These are phyloP conservation scores for Apiosordaria backusii DNA, from an alignment of 495 filamentous ascomycete genomes.

Conservation along the genomic window DNA sequence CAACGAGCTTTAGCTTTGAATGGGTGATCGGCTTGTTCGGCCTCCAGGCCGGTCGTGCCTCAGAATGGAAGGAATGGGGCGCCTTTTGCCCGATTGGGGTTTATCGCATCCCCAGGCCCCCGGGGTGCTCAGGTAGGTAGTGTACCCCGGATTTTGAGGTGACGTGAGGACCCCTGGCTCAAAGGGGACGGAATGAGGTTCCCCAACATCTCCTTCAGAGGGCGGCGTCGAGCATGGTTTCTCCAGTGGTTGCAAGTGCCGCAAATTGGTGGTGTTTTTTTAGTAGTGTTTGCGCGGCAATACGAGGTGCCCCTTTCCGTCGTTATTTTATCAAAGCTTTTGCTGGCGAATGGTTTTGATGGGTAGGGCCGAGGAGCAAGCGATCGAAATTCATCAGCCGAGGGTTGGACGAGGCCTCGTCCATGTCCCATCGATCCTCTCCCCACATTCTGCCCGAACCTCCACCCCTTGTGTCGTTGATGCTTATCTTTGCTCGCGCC, in stretches of 20 bases:
- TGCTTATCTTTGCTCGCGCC: conserved; percentile 31
- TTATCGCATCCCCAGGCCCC: neutral
- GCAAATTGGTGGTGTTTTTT: conserved; percentile 4
- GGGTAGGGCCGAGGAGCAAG: neutral
- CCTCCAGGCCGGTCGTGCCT: neutral
- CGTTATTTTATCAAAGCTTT: neutral
- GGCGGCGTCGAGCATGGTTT: neutral
- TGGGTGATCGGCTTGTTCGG: neutral
- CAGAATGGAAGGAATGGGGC: conserved; percentile 1
- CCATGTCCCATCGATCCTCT: neutral
- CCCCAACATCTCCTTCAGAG: conserved; percentile 3
- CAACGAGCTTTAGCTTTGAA: neutral
- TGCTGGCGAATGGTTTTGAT: neutral
- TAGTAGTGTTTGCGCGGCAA: neutral
- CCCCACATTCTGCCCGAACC: conserved; percentile 15
- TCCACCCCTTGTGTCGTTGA: conserved; percentile 23
- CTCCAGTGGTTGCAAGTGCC: conserved; percentile 7
- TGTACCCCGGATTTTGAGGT: conserved; percentile 18
- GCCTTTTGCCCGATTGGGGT: neutral
- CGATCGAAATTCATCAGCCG: conserved; percentile 13
- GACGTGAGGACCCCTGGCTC: conserved; percentile 3
- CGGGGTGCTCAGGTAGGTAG: neutral
- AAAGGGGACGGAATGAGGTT: neutral
- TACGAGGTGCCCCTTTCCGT: neutral
- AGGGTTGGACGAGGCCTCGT: neutral